phyloP scores from a whole-genome alignment of 805 yeast species.

The Saccharomycopsis fibuligera region DNA sequence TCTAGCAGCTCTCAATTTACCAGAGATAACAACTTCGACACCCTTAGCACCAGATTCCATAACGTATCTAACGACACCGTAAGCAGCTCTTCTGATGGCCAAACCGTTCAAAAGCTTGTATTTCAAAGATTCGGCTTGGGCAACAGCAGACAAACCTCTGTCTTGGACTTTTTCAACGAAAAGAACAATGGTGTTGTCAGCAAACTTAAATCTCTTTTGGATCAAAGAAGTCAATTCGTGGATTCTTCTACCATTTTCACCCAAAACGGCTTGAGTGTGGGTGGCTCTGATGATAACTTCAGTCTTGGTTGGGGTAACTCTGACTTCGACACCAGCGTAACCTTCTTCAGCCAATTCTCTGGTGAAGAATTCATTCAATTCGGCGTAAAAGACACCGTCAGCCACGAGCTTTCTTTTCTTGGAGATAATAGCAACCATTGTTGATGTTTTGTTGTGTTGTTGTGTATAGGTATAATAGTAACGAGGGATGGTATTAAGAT shows the following conservation, averaged over 20 bases:
- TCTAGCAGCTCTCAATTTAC: conserved; percentile 99
- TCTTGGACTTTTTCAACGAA: conserved; percentile 99
- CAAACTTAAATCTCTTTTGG: conserved; percentile 97
- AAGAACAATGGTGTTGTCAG: conserved; percentile 87
- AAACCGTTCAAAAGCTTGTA: conserved; percentile 97
- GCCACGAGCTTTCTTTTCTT: conserved; percentile 99
- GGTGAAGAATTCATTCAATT: conserved; percentile 99
- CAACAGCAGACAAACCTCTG: conserved; percentile 99
- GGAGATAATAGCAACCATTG: conserved; percentile 58
- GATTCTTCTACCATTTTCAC: conserved; percentile 99
- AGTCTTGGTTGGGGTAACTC: conserved; percentile 96
- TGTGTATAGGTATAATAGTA: background rate
- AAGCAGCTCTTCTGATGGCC: conserved; percentile 99
- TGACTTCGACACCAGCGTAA: conserved; percentile 99
- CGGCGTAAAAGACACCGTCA: conserved; percentile 99
- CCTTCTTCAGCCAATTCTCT: conserved; percentile 99
- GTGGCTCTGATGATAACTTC: conserved; percentile 99
- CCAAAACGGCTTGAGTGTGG: conserved; percentile 96
- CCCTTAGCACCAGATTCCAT: conserved; percentile 99
- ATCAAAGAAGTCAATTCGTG: conserved; percentile 96
- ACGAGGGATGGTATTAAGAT: too few species aligned
- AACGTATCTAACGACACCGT: conserved; percentile 99
- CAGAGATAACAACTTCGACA: conserved; percentile 99
- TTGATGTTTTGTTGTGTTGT: background rate
- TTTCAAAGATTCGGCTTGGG: conserved; percentile 98